Base-by-base conservation (phyloP, 768 basidiomycete genomes). In the Daedaleopsis sinensis region DNA sequence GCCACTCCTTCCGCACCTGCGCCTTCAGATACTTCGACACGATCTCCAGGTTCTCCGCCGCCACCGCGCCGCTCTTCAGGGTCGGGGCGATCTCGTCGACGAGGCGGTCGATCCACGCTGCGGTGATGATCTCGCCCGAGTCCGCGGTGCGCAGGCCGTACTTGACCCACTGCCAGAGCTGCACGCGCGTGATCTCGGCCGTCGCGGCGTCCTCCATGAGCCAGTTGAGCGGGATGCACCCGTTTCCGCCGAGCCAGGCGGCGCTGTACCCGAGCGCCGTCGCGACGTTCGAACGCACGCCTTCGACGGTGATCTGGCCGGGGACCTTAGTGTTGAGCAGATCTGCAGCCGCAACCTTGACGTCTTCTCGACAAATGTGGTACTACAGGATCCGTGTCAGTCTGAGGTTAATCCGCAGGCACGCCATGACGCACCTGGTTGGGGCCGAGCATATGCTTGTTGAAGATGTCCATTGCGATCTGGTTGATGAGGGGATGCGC, bases 191-290 rank as follows among this genome's bases (percentile, higher is more conserved):
- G 65, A 99, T 99, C 76, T 99, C 97, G 5, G 97, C 97, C 6
- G 97, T 98, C 23, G 96, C 97, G 0, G 97, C 97, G 72, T 98
- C 95, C 78, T 97, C 96, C 96, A 96, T 96, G 72, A 96, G 85
- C 72, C 89, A 85, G 79, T 97, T 95, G 76, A 97, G 86, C 16
- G 97, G 96, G 52, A 98, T 96, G 74, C 97, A 99, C 23, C 95
- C 97, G 73, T 96, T 97, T 0, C 97, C 96, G 36, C 91, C 90
- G 48, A 99, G 85, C 97, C 97, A 99, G 19, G 96, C 93, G 0
- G 91, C 87, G 61, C 90, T 91, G 79, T 99, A 98, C 0, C 93
- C 92, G 59, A 98, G 84, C 23, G 91, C 85, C 53, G 93, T 91
- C 39, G 87, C 85, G 58, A 97, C 88, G 74, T 98, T 98, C 67